Conservation (phyloP, 2,329 filamentous ascomycete species). For the Ceratocystis harringtonii region DNA sequence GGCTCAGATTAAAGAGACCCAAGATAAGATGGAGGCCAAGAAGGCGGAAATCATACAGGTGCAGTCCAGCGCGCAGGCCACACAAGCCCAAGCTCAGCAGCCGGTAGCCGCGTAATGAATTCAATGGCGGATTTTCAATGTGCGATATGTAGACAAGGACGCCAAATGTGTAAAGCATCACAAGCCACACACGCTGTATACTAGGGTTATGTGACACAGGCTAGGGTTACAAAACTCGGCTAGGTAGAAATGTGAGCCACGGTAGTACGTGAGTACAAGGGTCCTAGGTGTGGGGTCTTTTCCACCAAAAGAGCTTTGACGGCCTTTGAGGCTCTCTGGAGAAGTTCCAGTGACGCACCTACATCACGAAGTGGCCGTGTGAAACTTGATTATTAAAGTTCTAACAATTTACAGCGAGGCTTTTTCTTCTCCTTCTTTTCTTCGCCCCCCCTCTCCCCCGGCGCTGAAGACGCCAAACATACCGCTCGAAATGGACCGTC, state of each 20-base stretch:
- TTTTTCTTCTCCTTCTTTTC: background rate
- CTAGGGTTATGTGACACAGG: no score
- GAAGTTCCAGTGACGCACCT: no score
- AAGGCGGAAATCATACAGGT: slow-evolving; percentile 44
- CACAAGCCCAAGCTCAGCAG: slow-evolving; percentile 14
- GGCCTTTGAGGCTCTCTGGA: background rate
- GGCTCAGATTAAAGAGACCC: slow-evolving; percentile 38
- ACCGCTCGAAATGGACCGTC: background rate
- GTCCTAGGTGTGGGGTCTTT: no score
- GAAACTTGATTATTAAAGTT: background rate
- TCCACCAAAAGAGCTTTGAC: background rate
- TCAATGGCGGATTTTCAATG: background rate
- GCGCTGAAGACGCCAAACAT: no score
- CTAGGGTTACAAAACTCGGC: background rate
- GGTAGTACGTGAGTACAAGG: no score
- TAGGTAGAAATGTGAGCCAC: no score
- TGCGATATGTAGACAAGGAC: background rate
- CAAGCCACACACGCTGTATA: no score
- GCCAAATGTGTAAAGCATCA: background rate
- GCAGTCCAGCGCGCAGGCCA: slow-evolving; percentile 35
- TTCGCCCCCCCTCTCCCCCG: background rate
- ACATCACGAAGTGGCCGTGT: no score
- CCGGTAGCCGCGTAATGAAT: slow-evolving; percentile 1
- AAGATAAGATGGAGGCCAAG: slow-evolving; percentile 43
- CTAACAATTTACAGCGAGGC: background rate